Conservation (phyloP, 1,139 yeast species). For the Pichia sp. region DNA sequence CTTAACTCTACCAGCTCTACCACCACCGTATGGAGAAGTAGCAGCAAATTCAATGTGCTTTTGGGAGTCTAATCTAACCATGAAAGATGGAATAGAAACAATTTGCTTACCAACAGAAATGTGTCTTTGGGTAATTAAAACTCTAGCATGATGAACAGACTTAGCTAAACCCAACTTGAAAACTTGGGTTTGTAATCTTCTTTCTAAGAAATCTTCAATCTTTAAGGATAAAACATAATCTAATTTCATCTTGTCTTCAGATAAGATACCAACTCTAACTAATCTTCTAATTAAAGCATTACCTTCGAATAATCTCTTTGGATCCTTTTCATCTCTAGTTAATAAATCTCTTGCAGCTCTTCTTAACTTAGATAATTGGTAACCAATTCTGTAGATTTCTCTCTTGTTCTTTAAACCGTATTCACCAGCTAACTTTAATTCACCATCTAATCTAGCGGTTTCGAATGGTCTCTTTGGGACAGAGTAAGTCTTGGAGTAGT, state of each 20-base stretch:
- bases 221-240: constrained; percentile 99
- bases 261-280: constrained; percentile 96
- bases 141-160: constrained; percentile 99
- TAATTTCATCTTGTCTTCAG: constrained; percentile 99
- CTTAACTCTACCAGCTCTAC: constrained; percentile 99
- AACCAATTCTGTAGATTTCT: constrained; percentile 98
- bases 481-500: constrained; percentile 98
- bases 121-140: constrained; percentile 97
- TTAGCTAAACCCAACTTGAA: constrained; percentile 99
- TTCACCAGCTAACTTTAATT: constrained; percentile 99
- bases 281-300: constrained; percentile 98
- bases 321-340: constrained; percentile 99
- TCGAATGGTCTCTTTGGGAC: constrained; percentile 99
- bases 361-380: constrained; percentile 99
- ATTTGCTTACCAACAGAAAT: constrained; percentile 99
- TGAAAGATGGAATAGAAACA: constrained; percentile 98
- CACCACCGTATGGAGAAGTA: constrained; percentile 99
- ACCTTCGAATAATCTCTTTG: constrained; percentile 99
- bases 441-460: constrained; percentile 98
- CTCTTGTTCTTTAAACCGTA: constrained; percentile 99
- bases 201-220: constrained; percentile 99
- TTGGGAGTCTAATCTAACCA: constrained; percentile 99
- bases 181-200: constrained; percentile 99
- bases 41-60: constrained; percentile 99
- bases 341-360: constrained; percentile 99